Conservation (phyloP, 305 asterid species). For the Withania somnifera region DNA sequence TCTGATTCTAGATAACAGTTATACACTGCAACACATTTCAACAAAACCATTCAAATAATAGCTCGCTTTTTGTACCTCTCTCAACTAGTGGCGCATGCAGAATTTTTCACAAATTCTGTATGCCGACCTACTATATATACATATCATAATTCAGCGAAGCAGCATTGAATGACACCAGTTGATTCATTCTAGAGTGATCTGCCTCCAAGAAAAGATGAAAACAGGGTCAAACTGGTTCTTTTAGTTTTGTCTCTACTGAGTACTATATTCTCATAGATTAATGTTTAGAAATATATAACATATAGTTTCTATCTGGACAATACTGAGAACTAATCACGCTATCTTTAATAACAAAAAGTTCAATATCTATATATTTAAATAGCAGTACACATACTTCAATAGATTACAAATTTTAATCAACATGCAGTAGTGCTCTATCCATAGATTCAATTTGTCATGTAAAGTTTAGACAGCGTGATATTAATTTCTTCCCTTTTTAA, state of each 20-base stretch:
- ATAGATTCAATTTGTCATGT: background rate
- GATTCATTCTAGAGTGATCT: background rate
- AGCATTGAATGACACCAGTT: background rate
- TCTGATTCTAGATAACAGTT: background rate
- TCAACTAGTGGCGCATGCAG: background rate
- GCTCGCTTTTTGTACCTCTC: background rate
- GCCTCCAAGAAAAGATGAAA: background rate
- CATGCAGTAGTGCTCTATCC: background rate
- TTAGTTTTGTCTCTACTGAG: conserved; percentile 23
- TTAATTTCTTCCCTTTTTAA: background rate
- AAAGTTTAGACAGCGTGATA: background rate
- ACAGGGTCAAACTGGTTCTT: background rate
- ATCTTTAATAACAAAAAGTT: background rate
- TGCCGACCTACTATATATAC: background rate
- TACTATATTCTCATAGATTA: conserved; percentile 6
- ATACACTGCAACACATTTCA: background rate
- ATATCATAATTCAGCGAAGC: background rate
- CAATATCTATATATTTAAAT: background rate
- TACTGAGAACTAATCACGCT: conserved; percentile 9
- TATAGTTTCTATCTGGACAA: background rate
- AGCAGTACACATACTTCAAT: background rate
- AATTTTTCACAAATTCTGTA: background rate
- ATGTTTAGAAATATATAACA: background rate
- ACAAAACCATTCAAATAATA: background rate
- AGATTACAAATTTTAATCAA: background rate